Base-by-base conservation (phyloP, 2,329 filamentous ascomycete genomes). In the Aureobasidium sp. region DNA sequence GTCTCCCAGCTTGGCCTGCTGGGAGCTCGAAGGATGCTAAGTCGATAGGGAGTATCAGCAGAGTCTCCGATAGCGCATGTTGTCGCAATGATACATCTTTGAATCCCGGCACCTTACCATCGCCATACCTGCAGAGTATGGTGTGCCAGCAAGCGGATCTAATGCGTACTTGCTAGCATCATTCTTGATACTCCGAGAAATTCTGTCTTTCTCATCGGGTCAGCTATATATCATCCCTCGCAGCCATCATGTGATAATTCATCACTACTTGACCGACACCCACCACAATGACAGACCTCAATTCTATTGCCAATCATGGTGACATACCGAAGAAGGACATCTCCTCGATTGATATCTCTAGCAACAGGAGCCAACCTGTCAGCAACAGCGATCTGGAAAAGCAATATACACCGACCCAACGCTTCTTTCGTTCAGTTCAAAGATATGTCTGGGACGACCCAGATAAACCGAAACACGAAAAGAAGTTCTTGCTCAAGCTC, bases 401-500 rank as follows among this genome's bases (percentile, higher is more conserved):
- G 14, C 53, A 47, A 6, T 41, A 37, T 27, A 41, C 41, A 5
- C 27, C 47, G 5, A 61, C 37, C 5, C 34, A 37, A 53, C 15
- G 37, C 9, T 44, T 52, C 36, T 53, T 51, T 17, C 58, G 58
- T 22, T 61, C 58, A 11, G 27, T 61, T 5, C 58, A 52, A n/a
- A 61, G 58, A 27, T 61, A 61, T 27, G 14, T 61, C n/a, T 61
- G 58, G 58, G 58, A 61, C n/a, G 58, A 61, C 25, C 58, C 58
- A 27, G 58, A 61, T 47, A 61, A 61, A 29, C 37, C 37, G 2
- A 44, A 44, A 20, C 45, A 42, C 9, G 58, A 62, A 22, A 55
- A 56, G 49, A 77, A 74, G 63, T 73, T 85, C 3, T 80, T 85
- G 39, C 58, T 78, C 27, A 85, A 85, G 67, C 75, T 85, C 14